These are phyloP conservation scores for Halophytophthora polymorphica DNA, from an alignment of 352 stramenopile species.

Conservation along the genomic window DNA sequence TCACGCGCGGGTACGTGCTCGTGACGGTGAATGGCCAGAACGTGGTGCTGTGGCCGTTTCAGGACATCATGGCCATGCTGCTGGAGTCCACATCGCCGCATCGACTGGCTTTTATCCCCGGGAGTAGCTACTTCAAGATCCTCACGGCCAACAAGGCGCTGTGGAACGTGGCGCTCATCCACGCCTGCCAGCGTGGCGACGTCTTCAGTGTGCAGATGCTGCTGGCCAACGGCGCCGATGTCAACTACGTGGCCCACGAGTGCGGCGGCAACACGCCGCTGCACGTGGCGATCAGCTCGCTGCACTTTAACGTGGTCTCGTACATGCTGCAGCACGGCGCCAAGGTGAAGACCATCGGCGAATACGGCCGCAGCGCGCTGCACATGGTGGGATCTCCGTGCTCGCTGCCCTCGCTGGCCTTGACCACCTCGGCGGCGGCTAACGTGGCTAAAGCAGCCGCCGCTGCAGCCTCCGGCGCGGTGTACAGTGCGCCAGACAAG, in stretches of 20 bases:
- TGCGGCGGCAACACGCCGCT: constrained; percentile 76
- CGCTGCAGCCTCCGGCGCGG: constrained; percentile 15
- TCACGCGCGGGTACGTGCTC: constrained; percentile 74
- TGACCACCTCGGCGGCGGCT: constrained; percentile 23
- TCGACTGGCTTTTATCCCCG: constrained; percentile 82
- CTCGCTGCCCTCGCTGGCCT: constrained; percentile 43
- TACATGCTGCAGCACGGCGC: constrained; percentile 85
- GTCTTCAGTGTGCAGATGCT: constrained; percentile 87
- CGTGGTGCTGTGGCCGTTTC: constrained; percentile 83
- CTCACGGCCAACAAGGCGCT: constrained; percentile 83
- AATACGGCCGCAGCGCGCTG: constrained; percentile 64
- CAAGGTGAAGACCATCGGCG: constrained; percentile 70
- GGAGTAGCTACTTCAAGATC: constrained; percentile 86
- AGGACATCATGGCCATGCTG: constrained; percentile 62
- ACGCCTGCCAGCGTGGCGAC: constrained; percentile 82
- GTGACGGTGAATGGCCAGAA: constrained; percentile 87
- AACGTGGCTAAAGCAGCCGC: constrained; percentile 18
- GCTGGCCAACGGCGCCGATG: constrained; percentile 79
- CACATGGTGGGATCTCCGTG: constrained; percentile 80
- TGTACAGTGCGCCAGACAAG: constrained; percentile 49
- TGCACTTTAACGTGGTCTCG: constrained; percentile 86
- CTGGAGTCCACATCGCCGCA: constrained; percentile 67
- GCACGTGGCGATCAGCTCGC: constrained; percentile 72
- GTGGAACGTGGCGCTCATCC: constrained; percentile 87
- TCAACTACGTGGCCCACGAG: constrained; percentile 86